Base-by-base conservation (phyloP, 495 filamentous ascomycete species). In the Neurospora discreta region DNA sequence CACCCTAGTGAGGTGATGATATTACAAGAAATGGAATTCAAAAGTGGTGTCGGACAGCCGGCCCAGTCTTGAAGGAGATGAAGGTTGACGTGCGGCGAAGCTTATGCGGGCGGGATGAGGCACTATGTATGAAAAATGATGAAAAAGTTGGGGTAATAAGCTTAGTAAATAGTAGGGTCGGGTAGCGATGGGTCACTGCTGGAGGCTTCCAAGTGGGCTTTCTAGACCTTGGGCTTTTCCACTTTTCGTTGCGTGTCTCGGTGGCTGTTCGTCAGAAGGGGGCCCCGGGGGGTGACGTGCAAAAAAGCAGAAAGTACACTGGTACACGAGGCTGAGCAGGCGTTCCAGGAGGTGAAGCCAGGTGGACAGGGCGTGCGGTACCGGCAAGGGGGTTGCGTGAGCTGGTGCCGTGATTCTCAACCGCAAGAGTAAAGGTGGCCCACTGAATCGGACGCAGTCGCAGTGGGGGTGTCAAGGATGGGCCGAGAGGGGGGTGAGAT, bases 241-340 rank as follows among this genome's bases (percentile, higher is more conserved):
- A 65, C 70, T 68, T 74, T 71, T 73, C 68, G 71, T 68, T 78
- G 77, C 75, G 78, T 80, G 78, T 80, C 76, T 78, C 78, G 74
- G 76, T 75, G 78, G 78, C 75, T 77, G 26, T 52, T 72, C 70
- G 72, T 70, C 73, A 71, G 68, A 70, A 65, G 52, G 52, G 52
- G 52, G 46, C n/a, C 26, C 26, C 52, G 13, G 26, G 70, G 71
- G 74, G 78, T 79, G 79, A 79, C 76, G 78, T 79, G 77, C 75
- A 71, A 70, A 36, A 33, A 65, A 36, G 33, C 15, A 36, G 52
- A 33, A 65, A 65, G 76, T 36, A 36, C 33, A 36, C 33, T 70
- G n/a, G n/a, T n/a, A 69, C 79, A 80, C 79, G 79, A 78, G 79
- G 79, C 78, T 79, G 79, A 80, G 79, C 65, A 71, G 76, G 77